Percentiles rank a stretch among this genome's conserved stretches.
Conservation (phyloP, 2,329 filamentous ascomycete species). For the Fusarium nodosum region DNA sequence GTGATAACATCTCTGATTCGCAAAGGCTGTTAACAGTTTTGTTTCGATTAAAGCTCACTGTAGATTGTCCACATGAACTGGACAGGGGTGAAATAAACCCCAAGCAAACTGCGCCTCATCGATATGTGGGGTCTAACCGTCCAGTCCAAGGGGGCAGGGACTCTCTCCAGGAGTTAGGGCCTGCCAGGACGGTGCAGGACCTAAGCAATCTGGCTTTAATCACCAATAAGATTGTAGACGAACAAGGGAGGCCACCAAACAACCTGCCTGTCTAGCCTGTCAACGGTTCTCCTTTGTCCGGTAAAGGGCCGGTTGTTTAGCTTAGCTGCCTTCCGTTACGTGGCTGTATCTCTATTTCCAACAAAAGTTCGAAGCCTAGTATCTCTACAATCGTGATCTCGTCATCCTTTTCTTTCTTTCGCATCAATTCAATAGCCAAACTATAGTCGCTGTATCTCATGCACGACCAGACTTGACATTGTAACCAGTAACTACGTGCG, state of each 20-base stretch:
- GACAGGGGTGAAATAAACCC: constrained; percentile 10
- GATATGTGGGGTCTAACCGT: constrained; percentile 33
- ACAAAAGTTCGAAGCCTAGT: constrained; percentile 39
- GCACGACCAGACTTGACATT: constrained; percentile 8
- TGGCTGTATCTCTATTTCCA: constrained; percentile 43
- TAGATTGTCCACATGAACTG: constrained; percentile 3
- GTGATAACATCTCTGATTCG: not conserved
- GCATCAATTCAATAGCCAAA: constrained; percentile 16
- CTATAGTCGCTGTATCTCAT: constrained; percentile 17
- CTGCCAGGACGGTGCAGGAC: constrained; percentile 2
- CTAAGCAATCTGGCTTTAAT: constrained; percentile 21
- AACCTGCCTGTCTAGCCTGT: constrained; percentile 31
- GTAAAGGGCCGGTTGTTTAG: constrained; percentile 42
- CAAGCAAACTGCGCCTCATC: constrained; percentile 40
- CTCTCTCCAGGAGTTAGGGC: constrained; percentile 18
- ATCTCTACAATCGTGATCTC: constrained; percentile 23
- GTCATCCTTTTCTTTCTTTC: constrained; percentile 23
- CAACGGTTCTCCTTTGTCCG: constrained; percentile 38
- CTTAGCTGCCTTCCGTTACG: constrained; percentile 44
- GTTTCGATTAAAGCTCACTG: constrained; percentile 1
- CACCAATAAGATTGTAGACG: constrained; percentile 36
- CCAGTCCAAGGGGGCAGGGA: constrained; percentile 36
- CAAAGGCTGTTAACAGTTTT: not conserved
- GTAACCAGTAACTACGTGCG: constrained; percentile 5
- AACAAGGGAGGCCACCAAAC: constrained; percentile 35